phyloP scores from a whole-genome alignment of 352 stramenopile species.

The Pythium apleroticum region DNA sequence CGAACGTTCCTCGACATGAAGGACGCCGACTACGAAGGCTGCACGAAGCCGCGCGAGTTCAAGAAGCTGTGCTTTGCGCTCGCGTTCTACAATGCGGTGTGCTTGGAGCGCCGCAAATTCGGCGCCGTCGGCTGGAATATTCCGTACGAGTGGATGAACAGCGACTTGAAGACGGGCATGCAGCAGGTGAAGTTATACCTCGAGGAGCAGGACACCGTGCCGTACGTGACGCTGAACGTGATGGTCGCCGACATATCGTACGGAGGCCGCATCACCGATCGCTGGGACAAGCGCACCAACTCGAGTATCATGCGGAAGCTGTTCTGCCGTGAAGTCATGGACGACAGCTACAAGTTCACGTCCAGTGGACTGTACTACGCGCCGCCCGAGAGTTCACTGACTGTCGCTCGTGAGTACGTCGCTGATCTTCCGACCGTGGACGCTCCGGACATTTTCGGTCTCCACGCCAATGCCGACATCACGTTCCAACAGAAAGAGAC shows the following conservation, averaged over 20 bases:
- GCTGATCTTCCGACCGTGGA: slow-evolving; percentile 78
- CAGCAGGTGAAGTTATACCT: slow-evolving; percentile 92
- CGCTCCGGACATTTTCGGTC: slow-evolving; percentile 89
- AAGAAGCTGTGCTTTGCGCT: slow-evolving; percentile 92
- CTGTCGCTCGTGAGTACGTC: slow-evolving; percentile 82
- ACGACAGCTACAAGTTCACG: slow-evolving; percentile 88
- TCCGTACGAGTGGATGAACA: slow-evolving; percentile 97
- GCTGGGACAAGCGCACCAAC: slow-evolving; percentile 94
- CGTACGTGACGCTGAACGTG: slow-evolving; percentile 93
- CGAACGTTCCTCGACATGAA: slow-evolving; percentile 93
- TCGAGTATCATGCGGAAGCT: slow-evolving; percentile 93
- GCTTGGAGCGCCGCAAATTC: slow-evolving; percentile 93
- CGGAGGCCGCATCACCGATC: slow-evolving; percentile 93
- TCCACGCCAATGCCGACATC: slow-evolving; percentile 94
- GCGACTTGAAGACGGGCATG: slow-evolving; percentile 93
- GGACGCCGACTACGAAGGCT: slow-evolving; percentile 86
- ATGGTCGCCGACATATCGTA: slow-evolving; percentile 96
- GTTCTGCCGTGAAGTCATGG: slow-evolving; percentile 84
- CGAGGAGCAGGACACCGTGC: slow-evolving; percentile 92
- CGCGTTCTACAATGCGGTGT: slow-evolving; percentile 95
- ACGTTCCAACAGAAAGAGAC: slow-evolving; percentile 95
- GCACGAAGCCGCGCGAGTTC: slow-evolving; percentile 85
- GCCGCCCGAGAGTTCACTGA: slow-evolving; percentile 58
- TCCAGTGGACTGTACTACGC: slow-evolving; percentile 77
- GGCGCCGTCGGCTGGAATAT: slow-evolving; percentile 96